Evolutionary conservation across 495 filamentous ascomycete species (phyloP), one percentile per base, ranked within the genome.

Genomic region (Staphylotrichum longicolle): DNA sequence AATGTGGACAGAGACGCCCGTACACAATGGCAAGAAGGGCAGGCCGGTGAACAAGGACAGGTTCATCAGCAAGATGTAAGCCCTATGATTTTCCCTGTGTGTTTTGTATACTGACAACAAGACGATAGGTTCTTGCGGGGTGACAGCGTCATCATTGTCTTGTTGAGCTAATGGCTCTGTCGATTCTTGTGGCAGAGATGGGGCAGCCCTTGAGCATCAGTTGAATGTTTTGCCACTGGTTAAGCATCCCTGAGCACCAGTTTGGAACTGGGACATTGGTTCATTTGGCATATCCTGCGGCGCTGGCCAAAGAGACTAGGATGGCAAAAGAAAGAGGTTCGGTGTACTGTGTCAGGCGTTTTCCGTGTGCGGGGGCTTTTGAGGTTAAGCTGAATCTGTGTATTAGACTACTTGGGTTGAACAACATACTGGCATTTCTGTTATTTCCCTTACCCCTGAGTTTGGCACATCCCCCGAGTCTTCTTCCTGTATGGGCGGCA

Each of bases 51-150:
- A 98, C 78, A 97, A 97, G 84, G 94, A 98, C 76, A 82, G 95
- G 37, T 98, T 97, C 76, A 92, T 98, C 68, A 96, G 91, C 82
- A 98, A 98, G 81, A 91, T 98, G 94, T 96, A 73, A 61, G 88
- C 80, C 14, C 3, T 33, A 39, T 45, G n/a, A 20, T 12, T 9
- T 40, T 30, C 12, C n/a, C 4, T 46, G 27, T 2, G 3, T 30
- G 44, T 47, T 6, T 45, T 11, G 5, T 7, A 2, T 37, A 14
- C 48, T 62, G 50, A 34, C 37, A 32, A 46, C 30, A 42, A 15
- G 3, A 15, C 10, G 35, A 54, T 68, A 96, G 91, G 88, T 98
- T 98, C 73, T 78, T 98, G 60, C 83, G 93, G 69, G 93, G 93
- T 55, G 93, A 98, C 77, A 91, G 88, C 44, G 93, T 98, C 62